Conservation (phyloP, 1,139 yeast genomes). For the Nakaseomyces bracarensis region DNA sequence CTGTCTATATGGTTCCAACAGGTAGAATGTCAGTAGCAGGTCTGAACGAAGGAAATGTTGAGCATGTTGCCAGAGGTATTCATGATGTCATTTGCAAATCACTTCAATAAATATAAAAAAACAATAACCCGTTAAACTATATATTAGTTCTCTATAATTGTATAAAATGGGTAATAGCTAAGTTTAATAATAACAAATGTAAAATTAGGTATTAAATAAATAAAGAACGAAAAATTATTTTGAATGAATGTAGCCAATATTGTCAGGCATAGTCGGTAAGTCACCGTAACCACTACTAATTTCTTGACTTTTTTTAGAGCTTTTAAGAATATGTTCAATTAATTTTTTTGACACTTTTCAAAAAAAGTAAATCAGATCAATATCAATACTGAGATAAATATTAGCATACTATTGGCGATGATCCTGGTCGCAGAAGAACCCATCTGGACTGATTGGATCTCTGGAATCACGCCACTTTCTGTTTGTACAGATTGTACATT, state of each 20-base stretch:
- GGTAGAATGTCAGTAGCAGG: conserved; percentile 97
- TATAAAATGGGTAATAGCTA: no score
- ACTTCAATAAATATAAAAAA: neutral
- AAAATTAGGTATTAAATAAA: no score
- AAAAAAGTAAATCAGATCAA: neutral
- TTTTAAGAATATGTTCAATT: neutral
- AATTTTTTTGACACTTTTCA: neutral
- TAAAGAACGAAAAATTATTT: no score
- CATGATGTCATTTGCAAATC: conserved; percentile 56
- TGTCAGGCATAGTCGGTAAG: no score
- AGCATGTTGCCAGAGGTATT: conserved; percentile 71
- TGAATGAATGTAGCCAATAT: no score
- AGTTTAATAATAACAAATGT: no score
- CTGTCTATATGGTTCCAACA: conserved; percentile 65
- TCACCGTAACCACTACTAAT: no score
- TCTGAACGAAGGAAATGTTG: conserved; percentile 70
- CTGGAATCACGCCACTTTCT: neutral
- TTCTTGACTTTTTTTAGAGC: neutral
- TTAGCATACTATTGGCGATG: neutral
- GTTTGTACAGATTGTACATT: neutral
- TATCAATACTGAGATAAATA: neutral
- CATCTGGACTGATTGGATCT: neutral
- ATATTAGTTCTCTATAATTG: neutral
- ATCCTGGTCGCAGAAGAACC: neutral
- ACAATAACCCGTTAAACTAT: no score